Base-by-base conservation (phyloP, 225 moss, liverwort and hornwort species). In the Bryum argenteum region DNA sequence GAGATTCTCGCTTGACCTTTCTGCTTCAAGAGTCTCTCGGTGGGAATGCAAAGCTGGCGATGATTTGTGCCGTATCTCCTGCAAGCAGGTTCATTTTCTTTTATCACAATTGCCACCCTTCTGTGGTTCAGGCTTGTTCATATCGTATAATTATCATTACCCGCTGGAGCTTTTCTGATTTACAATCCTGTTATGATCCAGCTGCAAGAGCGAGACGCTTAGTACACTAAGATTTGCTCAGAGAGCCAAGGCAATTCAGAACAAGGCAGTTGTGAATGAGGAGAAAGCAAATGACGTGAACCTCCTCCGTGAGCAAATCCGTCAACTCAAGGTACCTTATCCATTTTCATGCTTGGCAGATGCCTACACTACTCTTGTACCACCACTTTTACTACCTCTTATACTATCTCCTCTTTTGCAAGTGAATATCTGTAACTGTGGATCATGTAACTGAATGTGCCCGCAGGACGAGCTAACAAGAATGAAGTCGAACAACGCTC, bases 151-250 rank as follows among this genome's bases (percentile, higher is more conserved):
- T 33, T 33, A 33, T 33, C 33, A 5, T 6, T 33, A 33, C 33
- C 33, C 33, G 33, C 33, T 33, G 4, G 48, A 17, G 56, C 52
- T 11, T 38, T 37, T 26, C 61, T 81, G 16, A 39, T 23, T 0
- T 41, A 11, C 42, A 10, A 23, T 20, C 26, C 42, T 22, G 33
- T 39, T 51, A 19, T 54, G 1, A 44, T 24, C 64, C 85, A 98
- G 94, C 77, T 98, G 98, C 81, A 88, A 85, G 42, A 89, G 84
- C 12, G 98, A 98, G 83, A 98, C 98, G n/a, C 84, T 98, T 0
- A 92, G 94, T 52, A 98, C 98, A 23, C 70, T 98, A 11, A 86
- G 94, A 76, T 98, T 98, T 80, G 98, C 98, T 19, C 98, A 98
- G 72, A 88, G 98, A 66, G 94, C 98, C 0, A 94, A 98, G 83